Evolutionary conservation across 169 alveolate species (phyloP).

Genomic region (Besnoitia besnoiti): DNA sequence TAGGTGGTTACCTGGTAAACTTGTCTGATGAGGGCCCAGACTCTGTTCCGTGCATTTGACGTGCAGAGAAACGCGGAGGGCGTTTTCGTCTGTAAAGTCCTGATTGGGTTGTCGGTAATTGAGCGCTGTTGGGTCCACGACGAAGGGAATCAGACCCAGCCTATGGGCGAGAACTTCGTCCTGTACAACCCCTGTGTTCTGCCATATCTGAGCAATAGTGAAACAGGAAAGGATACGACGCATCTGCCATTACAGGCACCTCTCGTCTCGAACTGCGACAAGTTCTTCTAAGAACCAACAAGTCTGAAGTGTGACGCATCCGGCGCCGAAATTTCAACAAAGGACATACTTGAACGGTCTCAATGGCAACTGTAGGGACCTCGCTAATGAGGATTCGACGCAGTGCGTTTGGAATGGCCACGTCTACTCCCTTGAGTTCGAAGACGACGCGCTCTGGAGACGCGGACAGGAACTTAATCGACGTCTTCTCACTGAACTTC

Average conservation of each 20-base stretch:
- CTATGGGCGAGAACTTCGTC: constrained; percentile 99
- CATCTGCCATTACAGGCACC: not conserved
- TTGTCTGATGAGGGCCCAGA: constrained; percentile 65
- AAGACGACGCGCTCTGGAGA: constrained; percentile 56
- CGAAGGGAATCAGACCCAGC: constrained; percentile 96
- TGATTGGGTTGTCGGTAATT: constrained; percentile 76
- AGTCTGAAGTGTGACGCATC: too few species aligned
- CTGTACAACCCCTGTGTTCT: constrained; percentile 92
- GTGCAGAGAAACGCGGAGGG: constrained; percentile 85
- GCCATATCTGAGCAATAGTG: constrained; percentile 59
- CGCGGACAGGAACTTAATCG: not conserved
- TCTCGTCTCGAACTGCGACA: too few species aligned
- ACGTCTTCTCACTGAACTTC: not conserved
- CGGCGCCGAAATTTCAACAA: not conserved
- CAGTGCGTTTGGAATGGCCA: constrained; percentile 91
- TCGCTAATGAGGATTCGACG: constrained; percentile 93
- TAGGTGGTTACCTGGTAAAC: constrained; percentile 61
- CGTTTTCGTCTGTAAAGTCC: constrained; percentile 81
- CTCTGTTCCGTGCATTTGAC: constrained; percentile 82
- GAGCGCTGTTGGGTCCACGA: constrained; percentile 92
- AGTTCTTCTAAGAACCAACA: too few species aligned
- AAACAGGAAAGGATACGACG: not conserved
- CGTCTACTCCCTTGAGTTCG: constrained; percentile 85
- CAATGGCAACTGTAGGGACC: constrained; percentile 94
- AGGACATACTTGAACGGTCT: constrained; percentile 71